Evolutionary conservation across 148 eudicot genomes (phyloP).

Genomic region (Bassia scoparia): DNA sequence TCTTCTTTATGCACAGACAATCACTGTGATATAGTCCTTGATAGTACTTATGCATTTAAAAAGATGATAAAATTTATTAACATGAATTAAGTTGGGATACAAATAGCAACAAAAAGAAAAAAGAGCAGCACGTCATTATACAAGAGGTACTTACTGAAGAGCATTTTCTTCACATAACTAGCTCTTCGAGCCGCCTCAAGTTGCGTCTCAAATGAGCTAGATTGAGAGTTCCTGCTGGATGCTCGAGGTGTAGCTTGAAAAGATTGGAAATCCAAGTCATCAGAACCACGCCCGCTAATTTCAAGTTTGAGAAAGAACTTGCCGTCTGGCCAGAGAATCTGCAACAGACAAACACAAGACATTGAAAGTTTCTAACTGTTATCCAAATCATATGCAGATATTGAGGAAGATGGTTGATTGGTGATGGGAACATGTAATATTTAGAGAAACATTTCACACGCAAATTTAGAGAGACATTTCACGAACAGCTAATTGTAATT

Average conservation of each 20-base stretch:
- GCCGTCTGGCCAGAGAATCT: slow-evolving; percentile 93
- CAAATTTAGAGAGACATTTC: too few species aligned
- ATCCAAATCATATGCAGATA: not conserved
- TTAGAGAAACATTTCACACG: not conserved
- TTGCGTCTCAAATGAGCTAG: slow-evolving; percentile 71
- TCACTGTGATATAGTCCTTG: not conserved
- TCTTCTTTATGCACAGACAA: not conserved
- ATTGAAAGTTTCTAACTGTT: not conserved
- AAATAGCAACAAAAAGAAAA: not conserved
- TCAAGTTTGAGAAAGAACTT: slow-evolving; percentile 62
- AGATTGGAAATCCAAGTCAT: slow-evolving; percentile 40
- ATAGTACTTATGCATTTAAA: too few species aligned
- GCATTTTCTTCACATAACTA: slow-evolving; percentile 70
- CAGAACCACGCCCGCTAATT: slow-evolving; percentile 30
- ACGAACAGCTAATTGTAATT: too few species aligned
- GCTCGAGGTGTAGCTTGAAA: slow-evolving; percentile 41
- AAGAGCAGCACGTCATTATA: not conserved
- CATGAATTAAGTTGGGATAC: not conserved
- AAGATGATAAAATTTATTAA: not conserved
- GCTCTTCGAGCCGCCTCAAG: slow-evolving; percentile 96
- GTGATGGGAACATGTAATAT: not conserved
- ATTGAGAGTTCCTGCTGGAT: slow-evolving; percentile 37
- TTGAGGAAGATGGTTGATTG: not conserved
- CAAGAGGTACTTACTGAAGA: slow-evolving; percentile 55
- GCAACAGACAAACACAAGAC: slow-evolving; percentile 17